These are phyloP conservation scores for Spiromastix sp. DNA, from an alignment of 2,329 filamentous ascomycete genomes.

Conservation along the genomic window DNA sequence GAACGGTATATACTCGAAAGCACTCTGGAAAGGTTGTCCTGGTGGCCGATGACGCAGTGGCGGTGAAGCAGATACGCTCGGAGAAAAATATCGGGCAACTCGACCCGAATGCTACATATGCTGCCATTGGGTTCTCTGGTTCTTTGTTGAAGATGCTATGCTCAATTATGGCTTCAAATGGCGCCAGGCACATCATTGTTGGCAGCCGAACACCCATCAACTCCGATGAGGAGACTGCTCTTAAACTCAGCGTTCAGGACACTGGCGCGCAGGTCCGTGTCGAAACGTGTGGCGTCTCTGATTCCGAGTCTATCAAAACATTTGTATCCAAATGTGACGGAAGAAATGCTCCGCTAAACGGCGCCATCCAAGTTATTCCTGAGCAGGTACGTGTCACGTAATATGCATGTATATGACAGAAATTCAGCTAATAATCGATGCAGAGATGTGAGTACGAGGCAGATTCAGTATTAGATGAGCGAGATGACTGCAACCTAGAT, in stretches of 20 bases:
- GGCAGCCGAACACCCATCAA: too few species aligned
- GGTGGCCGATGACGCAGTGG: not conserved
- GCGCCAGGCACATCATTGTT: not conserved
- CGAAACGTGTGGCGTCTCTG: slow-evolving; percentile 10
- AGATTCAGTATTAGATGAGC: too few species aligned
- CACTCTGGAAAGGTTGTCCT: not conserved
- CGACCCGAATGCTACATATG: not conserved
- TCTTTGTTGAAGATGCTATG: not conserved
- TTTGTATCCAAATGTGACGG: not conserved
- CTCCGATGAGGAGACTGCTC: not conserved
- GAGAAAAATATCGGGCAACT: not conserved
- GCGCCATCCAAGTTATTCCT: slow-evolving; percentile 13
- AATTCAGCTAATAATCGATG: too few species aligned
- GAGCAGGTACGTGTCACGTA: too few species aligned
- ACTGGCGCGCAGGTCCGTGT: slow-evolving; percentile 8
- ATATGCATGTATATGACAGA: too few species aligned
- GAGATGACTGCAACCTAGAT: too few species aligned
- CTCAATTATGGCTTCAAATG: not conserved
- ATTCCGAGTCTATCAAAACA: not conserved
- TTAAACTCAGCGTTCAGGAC: not conserved
- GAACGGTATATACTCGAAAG: not conserved
- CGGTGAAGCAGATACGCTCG: not conserved
- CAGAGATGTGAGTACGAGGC: too few species aligned
- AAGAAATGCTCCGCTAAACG: slow-evolving; percentile 12
- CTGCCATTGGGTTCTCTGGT: not conserved